Percentiles rank a stretch among this genome's conserved stretches.
These are phyloP conservation scores for Fomitopsis palustris DNA, from an alignment of 1,284 basidiomycete genomes.

Conservation along the genomic window DNA sequence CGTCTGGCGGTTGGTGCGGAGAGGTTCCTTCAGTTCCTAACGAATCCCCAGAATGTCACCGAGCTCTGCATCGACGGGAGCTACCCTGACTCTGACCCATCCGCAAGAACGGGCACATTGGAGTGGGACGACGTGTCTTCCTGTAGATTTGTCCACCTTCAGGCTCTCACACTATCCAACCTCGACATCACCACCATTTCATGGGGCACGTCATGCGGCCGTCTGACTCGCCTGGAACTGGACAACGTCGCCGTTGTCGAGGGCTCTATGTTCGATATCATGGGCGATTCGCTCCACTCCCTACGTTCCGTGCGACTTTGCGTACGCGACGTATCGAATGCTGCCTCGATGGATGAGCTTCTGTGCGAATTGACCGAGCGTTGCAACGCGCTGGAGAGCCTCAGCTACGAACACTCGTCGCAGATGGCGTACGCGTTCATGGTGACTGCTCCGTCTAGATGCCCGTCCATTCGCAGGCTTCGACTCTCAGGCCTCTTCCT, in stretches of 20 bases:
- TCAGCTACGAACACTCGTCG: constrained; percentile 19
- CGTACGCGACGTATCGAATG: constrained; percentile 27
- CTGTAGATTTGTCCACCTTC: constrained; percentile 25
- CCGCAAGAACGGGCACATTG: constrained; percentile 14
- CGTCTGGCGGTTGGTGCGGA: constrained; percentile 43
- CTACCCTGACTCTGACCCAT: constrained; percentile 3
- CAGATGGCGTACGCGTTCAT: neutral
- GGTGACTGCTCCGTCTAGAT: constrained; percentile 21
- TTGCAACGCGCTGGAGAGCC: constrained; percentile 23
- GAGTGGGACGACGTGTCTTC: constrained; percentile 31
- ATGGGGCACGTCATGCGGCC: constrained; percentile 22
- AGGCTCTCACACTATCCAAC: constrained; percentile 35
- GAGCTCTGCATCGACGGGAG: constrained; percentile 45
- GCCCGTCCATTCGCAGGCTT: constrained; percentile 20
- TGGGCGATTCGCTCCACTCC: constrained; percentile 32
- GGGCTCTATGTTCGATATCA: constrained; percentile 38
- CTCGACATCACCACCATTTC: constrained; percentile 41
- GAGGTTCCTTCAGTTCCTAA: constrained; percentile 41
- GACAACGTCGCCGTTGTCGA: constrained; percentile 39
- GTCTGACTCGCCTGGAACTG: constrained; percentile 37
- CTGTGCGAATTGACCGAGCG: constrained; percentile 34
- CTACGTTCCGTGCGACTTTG: constrained; percentile 36
- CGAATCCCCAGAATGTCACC: constrained; percentile 36
- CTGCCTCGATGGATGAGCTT: constrained; percentile 31
- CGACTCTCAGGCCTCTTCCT: constrained; percentile 38